A percentile compares a stretch with the other conserved stretches of the same genome.
phyloP scores from a whole-genome alignment of 2,329 filamentous ascomycete species.

The Penicillium capsulatum region DNA sequence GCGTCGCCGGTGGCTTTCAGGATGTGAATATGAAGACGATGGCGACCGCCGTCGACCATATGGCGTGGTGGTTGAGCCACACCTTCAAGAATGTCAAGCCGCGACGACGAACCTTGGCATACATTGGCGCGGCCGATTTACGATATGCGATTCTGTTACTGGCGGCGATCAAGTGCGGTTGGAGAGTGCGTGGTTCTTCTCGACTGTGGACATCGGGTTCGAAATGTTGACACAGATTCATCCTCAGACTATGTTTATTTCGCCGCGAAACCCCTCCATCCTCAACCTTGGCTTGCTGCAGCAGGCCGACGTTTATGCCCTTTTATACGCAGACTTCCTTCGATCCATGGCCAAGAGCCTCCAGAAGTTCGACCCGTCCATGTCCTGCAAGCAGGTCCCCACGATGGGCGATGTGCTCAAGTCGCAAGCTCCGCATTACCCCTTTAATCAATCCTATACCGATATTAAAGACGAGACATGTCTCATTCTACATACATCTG shows the following conservation, averaged over 20 bases:
- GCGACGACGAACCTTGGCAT: slow-evolving; percentile 10
- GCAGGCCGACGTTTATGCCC: slow-evolving; percentile 9
- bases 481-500: slow-evolving; percentile 12
- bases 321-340: slow-evolving; percentile 10
- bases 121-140: slow-evolving; percentile 10
- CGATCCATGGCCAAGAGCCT: slow-evolving; percentile 6
- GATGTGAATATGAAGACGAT: slow-evolving; percentile 10
- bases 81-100: slow-evolving; percentile 5
- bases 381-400: slow-evolving; percentile 13
- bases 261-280: slow-evolving; percentile 9
- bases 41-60: slow-evolving; percentile 9
- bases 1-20: slow-evolving; percentile 8
- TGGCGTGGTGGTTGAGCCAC: slow-evolving; percentile 12
- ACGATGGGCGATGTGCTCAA: slow-evolving; percentile 9
- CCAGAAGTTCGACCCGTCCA: slow-evolving; percentile 13
- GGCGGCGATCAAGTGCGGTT: slow-evolving; percentile 14
- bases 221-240: neutral
- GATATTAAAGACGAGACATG: slow-evolving; percentile 10
- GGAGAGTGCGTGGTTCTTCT: slow-evolving; percentile 11
- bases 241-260: slow-evolving; percentile 11
- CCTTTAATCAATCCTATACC: slow-evolving; percentile 6
- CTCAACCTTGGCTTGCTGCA: slow-evolving; percentile 13
- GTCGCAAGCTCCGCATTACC: slow-evolving; percentile 4
- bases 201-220: neutral
- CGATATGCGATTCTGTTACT: slow-evolving; percentile 11